These are phyloP conservation scores for Suaeda aralocaspica DNA, from an alignment of 148 eudicot species.

Conservation along the genomic window DNA sequence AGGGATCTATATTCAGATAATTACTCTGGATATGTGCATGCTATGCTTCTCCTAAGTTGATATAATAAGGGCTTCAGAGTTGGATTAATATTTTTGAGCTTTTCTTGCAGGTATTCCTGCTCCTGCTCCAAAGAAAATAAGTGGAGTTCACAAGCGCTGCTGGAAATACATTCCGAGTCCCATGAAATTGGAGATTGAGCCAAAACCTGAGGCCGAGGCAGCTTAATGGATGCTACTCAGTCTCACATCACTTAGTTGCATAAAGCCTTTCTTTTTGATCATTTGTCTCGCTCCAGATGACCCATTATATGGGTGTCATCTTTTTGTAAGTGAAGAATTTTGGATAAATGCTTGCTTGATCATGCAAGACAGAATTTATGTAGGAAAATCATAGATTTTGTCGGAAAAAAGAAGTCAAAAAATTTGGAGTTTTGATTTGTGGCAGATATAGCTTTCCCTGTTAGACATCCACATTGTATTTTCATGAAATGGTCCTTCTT, in stretches of 20 bases:
- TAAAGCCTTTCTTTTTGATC: not conserved
- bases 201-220: conserved; percentile 46
- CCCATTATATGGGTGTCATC: conserved; percentile 7
- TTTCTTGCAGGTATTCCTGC: conserved; percentile 56
- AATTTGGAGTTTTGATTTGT: conserved; percentile 3
- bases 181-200: conserved; percentile 33
- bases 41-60: not conserved
- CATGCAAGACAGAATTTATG: conserved; percentile 1
- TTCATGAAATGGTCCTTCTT: too few species aligned
- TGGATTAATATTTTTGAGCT: not conserved
- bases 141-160: conserved; percentile 96
- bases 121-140: conserved; percentile 77
- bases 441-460: not conserved
- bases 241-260: not conserved
- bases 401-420: not conserved
- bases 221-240: conserved; percentile 28
- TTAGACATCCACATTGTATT: not conserved
- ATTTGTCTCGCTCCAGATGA: not conserved
- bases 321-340: conserved; percentile 6
- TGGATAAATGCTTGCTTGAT: conserved; percentile 6
- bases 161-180: conserved; percentile 68
- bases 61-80: not conserved
- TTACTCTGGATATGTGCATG: not conserved
- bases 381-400: conserved; percentile 11
- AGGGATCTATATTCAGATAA: not conserved